Evolutionary conservation across 2,329 filamentous ascomycete genomes (phyloP).

Genomic region (Talaromyces sp.): DNA sequence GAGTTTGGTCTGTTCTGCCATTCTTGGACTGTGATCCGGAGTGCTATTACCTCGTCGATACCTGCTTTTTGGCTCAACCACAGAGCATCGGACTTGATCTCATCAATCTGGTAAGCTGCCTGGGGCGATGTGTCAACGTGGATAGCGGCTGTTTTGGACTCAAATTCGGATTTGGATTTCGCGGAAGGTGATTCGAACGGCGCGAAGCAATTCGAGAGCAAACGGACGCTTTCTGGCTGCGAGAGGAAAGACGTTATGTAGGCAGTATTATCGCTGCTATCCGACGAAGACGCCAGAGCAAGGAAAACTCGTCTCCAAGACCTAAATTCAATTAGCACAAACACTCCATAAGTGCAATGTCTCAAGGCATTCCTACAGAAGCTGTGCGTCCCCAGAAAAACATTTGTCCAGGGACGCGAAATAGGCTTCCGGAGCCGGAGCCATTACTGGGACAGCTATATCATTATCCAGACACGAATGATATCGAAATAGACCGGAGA

Average conservation of each 20-base stretch:
- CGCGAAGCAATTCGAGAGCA: slow-evolving; percentile 64
- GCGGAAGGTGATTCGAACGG: slow-evolving; percentile 61
- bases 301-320: slow-evolving; percentile 56
- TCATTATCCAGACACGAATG: slow-evolving; percentile 27
- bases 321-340: slow-evolving; percentile 41
- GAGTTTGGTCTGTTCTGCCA: slow-evolving; percentile 73
- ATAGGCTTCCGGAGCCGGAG: slow-evolving; percentile 66
- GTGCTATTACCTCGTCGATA: slow-evolving; percentile 74
- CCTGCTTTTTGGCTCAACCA: slow-evolving; percentile 77
- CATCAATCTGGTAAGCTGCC: slow-evolving; percentile 65
- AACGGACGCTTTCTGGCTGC: slow-evolving; percentile 61
- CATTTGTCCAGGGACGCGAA: slow-evolving; percentile 82
- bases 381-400: slow-evolving; percentile 69
- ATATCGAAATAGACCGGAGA: neutral
- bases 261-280: slow-evolving; percentile 48
- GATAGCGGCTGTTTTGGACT: slow-evolving; percentile 81
- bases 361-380: slow-evolving; percentile 56
- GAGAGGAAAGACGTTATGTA: slow-evolving; percentile 64
- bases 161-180: slow-evolving; percentile 65
- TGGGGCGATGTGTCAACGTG: slow-evolving; percentile 66
- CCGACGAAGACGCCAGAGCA: slow-evolving; percentile 38
- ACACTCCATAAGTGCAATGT: neutral
- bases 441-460: slow-evolving; percentile 53
- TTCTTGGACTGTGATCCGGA: slow-evolving; percentile 76
- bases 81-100: slow-evolving; percentile 76